phyloP scores from a whole-genome alignment of 345 rosid genomes.

The Rhodomyrtus tomentosa region DNA sequence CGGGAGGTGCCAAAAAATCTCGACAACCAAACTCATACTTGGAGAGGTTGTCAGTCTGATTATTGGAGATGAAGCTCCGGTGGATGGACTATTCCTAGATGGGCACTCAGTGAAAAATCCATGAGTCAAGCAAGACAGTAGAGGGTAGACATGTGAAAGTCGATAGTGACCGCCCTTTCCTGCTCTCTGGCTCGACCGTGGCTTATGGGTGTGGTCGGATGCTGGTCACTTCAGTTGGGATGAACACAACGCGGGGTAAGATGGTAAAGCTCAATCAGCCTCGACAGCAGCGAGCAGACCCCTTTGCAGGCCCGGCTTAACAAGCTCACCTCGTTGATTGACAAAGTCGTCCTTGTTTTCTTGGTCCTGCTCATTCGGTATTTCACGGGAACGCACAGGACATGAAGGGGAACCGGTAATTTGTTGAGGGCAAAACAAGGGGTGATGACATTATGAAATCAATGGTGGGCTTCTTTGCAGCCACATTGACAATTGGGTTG shows the following conservation, averaged over 20 bases:
- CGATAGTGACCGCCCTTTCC: slow-evolving; percentile 20
- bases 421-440: slow-evolving; percentile 26
- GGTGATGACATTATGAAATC: slow-evolving; percentile 33
- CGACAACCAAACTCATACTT: slow-evolving; percentile 40
- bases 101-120: slow-evolving; percentile 38
- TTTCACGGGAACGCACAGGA: slow-evolving; percentile 52
- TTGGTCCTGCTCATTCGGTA: slow-evolving; percentile 44
- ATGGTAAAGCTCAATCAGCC: slow-evolving; percentile 51
- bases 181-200: slow-evolving; percentile 45
- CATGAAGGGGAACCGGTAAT: slow-evolving; percentile 33
- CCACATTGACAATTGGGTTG: slow-evolving; percentile 56
- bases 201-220: slow-evolving; percentile 44
- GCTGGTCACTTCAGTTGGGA: slow-evolving; percentile 56
- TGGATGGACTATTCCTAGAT: slow-evolving; percentile 42
- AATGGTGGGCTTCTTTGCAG: slow-evolving; percentile 48
- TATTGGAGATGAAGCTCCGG: slow-evolving; percentile 56
- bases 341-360: slow-evolving; percentile 54
- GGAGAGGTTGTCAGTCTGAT: slow-evolving; percentile 48
- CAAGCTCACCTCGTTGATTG: slow-evolving; percentile 48
- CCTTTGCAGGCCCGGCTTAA: slow-evolving; percentile 50
- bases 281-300: slow-evolving; percentile 31
- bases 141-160: slow-evolving; percentile 32
- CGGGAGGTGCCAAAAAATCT: slow-evolving; percentile 31
- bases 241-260: slow-evolving; percentile 57
- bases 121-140: slow-evolving; percentile 60